Conservation (phyloP, 1,284 basidiomycete species). For the Cryptococcus neoformans region DNA sequence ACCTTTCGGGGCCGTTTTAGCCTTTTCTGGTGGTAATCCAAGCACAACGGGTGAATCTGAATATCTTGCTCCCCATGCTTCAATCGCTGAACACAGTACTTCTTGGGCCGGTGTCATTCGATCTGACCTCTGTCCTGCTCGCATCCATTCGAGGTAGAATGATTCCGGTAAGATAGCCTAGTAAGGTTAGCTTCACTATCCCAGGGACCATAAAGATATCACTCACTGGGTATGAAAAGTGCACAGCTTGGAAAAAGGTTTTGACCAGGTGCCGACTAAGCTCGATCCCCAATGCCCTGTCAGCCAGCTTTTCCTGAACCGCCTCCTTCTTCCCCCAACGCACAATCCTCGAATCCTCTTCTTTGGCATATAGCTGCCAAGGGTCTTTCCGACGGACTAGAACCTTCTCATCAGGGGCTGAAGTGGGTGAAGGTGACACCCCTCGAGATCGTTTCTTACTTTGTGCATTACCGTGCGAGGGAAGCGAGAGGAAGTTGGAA, state of each 20-base stretch:
- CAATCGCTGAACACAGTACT: slow-evolving; percentile 35
- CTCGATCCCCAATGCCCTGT: slow-evolving; percentile 26
- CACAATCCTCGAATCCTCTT: slow-evolving; percentile 3
- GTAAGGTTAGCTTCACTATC: not conserved
- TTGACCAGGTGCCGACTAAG: slow-evolving; percentile 34
- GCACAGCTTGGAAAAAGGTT: slow-evolving; percentile 34
- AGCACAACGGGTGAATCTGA: slow-evolving; percentile 40
- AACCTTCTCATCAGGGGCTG: not conserved
- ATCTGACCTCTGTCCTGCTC: slow-evolving; percentile 34
- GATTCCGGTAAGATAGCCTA: slow-evolving; percentile 34
- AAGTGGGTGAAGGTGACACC: not conserved
- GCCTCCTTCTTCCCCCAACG: slow-evolving; percentile 24
- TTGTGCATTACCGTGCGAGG: not conserved
- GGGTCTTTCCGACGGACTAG: slow-evolving; percentile 8
- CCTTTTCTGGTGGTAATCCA: slow-evolving; percentile 17
- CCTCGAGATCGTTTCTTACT: not conserved
- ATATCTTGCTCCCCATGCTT: slow-evolving; percentile 41
- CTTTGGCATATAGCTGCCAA: slow-evolving; percentile 22
- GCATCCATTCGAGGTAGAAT: slow-evolving; percentile 36
- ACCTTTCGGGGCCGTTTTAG: slow-evolving; percentile 24
- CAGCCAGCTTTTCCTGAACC: slow-evolving; percentile 30
- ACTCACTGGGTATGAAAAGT: slow-evolving; percentile 34
- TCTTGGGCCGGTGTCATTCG: slow-evolving; percentile 33
- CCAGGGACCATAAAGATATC: not conserved
- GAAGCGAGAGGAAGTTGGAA: not conserved